phyloP scores from a whole-genome alignment of 2,329 filamentous ascomycete species.

The Fusarium sp. region DNA sequence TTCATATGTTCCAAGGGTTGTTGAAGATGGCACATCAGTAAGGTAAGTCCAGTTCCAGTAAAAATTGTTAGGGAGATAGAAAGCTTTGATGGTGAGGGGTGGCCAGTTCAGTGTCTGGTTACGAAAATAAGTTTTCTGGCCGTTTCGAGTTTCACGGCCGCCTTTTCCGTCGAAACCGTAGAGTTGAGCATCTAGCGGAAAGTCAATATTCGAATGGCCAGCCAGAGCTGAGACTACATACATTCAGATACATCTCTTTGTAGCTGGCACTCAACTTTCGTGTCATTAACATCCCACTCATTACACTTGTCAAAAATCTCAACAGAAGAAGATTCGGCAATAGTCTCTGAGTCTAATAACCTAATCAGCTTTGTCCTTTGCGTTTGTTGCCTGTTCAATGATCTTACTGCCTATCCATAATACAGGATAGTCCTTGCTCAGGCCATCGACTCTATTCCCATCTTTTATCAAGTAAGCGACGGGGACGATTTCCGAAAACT shows the following conservation, averaged over 20 bases:
- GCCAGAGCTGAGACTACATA: neutral
- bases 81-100: constrained; percentile 5
- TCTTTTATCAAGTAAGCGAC: neutral
- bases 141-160: fast-evolving
- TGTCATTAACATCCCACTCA: no score
- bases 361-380: no score
- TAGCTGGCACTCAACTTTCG: neutral
- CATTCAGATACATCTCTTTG: neutral
- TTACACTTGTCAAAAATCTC: fast-evolving
- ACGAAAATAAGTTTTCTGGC: neutral
- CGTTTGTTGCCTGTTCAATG: fast-evolving
- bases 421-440: neutral
- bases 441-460: neutral
- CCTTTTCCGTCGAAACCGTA: neutral
- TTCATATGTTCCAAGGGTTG: neutral
- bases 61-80: neutral
- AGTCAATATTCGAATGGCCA: neutral
- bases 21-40: neutral
- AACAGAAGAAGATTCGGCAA: no score
- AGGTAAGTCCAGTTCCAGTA: neutral
- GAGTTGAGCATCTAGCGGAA: neutral
- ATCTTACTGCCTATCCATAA: neutral
- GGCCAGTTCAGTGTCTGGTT: neutral
- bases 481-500: fast-evolving
- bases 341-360: no score